Evolutionary conservation across 2,329 filamentous ascomycete species (phyloP).

Genomic region (Neonectria neomacrospora): DNA sequence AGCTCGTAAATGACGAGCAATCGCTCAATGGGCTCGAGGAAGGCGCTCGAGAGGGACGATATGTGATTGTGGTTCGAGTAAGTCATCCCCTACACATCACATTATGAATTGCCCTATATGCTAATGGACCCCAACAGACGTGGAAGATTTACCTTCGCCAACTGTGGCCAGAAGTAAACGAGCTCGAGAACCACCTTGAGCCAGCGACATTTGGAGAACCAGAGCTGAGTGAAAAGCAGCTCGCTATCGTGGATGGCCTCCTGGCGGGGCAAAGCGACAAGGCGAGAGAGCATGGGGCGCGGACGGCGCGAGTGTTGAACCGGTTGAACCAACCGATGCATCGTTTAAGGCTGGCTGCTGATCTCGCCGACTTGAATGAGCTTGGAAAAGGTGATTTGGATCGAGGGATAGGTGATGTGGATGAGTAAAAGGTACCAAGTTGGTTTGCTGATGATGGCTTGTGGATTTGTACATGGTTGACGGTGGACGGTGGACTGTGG

Average conservation of each 20-base stretch:
- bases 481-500: not conserved
- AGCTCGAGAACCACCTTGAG: constrained; percentile 25
- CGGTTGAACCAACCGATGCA: constrained; percentile 15
- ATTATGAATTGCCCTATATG: not conserved
- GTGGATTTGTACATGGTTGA: not conserved
- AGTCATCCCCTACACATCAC: not conserved
- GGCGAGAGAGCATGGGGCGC: constrained; percentile 23
- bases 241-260: constrained; percentile 34
- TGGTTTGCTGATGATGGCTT: not conserved
- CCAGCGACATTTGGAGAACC: constrained; percentile 11
- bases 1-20: constrained; percentile 18
- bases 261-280: constrained; percentile 28
- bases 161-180: constrained; percentile 32
- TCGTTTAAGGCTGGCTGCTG: not conserved
- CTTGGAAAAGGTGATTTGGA: not conserved
- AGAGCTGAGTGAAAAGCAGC: constrained; percentile 32
- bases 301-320: constrained; percentile 17
- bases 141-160: constrained; percentile 41
- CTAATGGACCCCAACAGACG: constrained; percentile 29
- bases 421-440: not conserved
- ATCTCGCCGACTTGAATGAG: not conserved
- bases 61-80: constrained; percentile 37
- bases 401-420: not conserved
- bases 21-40: constrained; percentile 24
- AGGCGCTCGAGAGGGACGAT: constrained; percentile 25